A percentile compares a stretch with the other conserved stretches of the same genome.
Conservation (phyloP, 345 rosid species). For the Eucalyptus pauciflora region DNA sequence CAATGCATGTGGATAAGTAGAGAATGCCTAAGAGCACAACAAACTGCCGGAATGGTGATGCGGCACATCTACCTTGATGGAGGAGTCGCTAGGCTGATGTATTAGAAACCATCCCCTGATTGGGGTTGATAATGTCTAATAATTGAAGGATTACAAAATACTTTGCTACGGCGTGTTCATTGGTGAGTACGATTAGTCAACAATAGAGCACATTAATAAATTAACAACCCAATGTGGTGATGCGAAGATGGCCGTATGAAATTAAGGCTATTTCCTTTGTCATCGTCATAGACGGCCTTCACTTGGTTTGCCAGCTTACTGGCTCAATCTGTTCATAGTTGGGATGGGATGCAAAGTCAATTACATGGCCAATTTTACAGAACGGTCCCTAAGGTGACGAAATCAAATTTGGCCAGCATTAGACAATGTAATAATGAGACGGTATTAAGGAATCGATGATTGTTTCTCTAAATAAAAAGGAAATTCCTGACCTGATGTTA, state of each 20-base stretch:
- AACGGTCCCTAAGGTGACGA: background rate
- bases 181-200: background rate
- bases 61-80: background rate
- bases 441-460: background rate
- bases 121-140: background rate
- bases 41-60: background rate
- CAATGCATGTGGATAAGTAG: rapidly evolving
- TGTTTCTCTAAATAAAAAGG: background rate
- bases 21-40: background rate
- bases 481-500: background rate
- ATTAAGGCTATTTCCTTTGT: background rate
- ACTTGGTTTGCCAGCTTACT: background rate
- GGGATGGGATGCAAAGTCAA: background rate
- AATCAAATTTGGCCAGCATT: background rate
- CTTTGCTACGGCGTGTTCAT: background rate
- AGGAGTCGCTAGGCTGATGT: background rate
- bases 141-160: no score
- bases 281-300: background rate
- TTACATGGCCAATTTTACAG: background rate
- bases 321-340: background rate
- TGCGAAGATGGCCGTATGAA: background rate
- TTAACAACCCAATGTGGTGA: background rate
- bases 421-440: background rate
- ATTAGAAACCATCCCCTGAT: background rate
- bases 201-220: background rate